Base-by-base conservation (phyloP, 768 basidiomycete genomes). In the Austroboletus festivus region DNA sequence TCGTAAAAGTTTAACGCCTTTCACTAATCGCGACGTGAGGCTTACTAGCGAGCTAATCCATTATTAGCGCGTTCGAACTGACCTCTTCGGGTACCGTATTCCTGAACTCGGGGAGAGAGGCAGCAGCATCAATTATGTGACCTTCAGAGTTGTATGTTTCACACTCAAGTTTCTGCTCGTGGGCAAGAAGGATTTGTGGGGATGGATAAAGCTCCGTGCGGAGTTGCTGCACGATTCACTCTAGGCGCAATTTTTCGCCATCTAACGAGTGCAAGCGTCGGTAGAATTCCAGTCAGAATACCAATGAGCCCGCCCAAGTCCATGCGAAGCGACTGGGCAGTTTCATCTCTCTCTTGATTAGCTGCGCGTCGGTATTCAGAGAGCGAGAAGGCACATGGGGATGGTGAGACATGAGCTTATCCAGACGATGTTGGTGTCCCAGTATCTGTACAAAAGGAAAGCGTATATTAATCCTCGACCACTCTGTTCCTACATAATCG, bases 121-220 rank as follows among this genome's bases (percentile, higher is more conserved):
- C 3, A 1, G 40, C 43, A 4, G 48, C 56, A 18, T 47, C 46
- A 3, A 13, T 2, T 13, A 50, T 33, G 11, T 16, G 37, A 15
- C 46, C 48, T 3, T 45, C 18, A 0, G 37, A 10, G 40, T 24
- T 58, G 19, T 54, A 19, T 1, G 18, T 3, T 30, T 58, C 46
- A 2, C 56, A 54, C 0, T 35, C 43, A n/a, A 47, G 28, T 9
- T 39, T 52, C 18, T 52, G 20, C 7, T 53, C 39, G 10, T 57
- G 50, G 1, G 28, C 30, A 33, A 1, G 22, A 5, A 44, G 40
- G 12, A 49, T 20, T n/a, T 13, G 15, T n/a, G 22, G 21, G 0
- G 31, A 21, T 10, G 22, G 20, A 6, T 10, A n/a, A 10, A 33
- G 44, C 19, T 47, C 26, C 1, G 21, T 9, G 15, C 8, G 34